Percentiles rank a stretch among this genome's conserved stretches.
These are phyloP conservation scores for Nepenthes gracilis DNA, from an alignment of 148 eudicot genomes.

Conservation along the genomic window DNA sequence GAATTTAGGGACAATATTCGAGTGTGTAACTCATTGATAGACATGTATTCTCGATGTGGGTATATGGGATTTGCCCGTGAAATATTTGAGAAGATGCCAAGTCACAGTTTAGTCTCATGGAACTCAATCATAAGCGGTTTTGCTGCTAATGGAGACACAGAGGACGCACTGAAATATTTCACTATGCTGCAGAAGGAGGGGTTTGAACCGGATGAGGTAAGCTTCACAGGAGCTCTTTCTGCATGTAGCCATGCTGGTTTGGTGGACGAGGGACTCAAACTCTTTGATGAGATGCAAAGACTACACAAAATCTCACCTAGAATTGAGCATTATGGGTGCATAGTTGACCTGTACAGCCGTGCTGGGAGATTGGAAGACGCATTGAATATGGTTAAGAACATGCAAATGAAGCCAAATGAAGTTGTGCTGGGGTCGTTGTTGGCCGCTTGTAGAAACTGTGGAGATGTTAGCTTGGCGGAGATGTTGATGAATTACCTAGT, in stretches of 20 bases:
- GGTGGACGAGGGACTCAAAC: slow-evolving; percentile 30
- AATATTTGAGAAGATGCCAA: slow-evolving; percentile 33
- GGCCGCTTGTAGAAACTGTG: slow-evolving; percentile 39
- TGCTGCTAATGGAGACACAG: slow-evolving; percentile 40
- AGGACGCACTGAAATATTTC: slow-evolving; percentile 33
- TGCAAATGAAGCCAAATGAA: slow-evolving; percentile 51
- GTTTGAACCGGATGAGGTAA: slow-evolving; percentile 45
- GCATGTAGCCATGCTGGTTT: slow-evolving; percentile 69
- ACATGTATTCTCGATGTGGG: slow-evolving; percentile 68
- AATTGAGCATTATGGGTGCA: slow-evolving; percentile 62
- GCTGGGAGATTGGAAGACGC: slow-evolving; percentile 48
- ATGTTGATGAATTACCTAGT: slow-evolving; percentile 24
- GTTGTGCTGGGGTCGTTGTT: slow-evolving; percentile 39
- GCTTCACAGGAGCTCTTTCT: slow-evolving; percentile 45
- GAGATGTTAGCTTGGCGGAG: slow-evolving; percentile 40
- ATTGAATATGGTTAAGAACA: slow-evolving; percentile 23
- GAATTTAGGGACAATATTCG: slow-evolving; percentile 23
- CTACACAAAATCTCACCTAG: slow-evolving; percentile 31
- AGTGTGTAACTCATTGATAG: slow-evolving; percentile 43
- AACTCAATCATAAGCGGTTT: slow-evolving; percentile 52
- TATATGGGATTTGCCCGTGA: slow-evolving; percentile 40
- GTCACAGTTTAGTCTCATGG: slow-evolving; percentile 47
- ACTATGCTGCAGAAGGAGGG: slow-evolving; percentile 32
- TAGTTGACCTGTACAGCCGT: slow-evolving; percentile 54
- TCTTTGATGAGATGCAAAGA: slow-evolving; percentile 31